Evolutionary conservation across 208 protist genomes (phyloP), one percentile per base, ranked within the genome.

Genomic region (Trichomonas tenax): DNA sequence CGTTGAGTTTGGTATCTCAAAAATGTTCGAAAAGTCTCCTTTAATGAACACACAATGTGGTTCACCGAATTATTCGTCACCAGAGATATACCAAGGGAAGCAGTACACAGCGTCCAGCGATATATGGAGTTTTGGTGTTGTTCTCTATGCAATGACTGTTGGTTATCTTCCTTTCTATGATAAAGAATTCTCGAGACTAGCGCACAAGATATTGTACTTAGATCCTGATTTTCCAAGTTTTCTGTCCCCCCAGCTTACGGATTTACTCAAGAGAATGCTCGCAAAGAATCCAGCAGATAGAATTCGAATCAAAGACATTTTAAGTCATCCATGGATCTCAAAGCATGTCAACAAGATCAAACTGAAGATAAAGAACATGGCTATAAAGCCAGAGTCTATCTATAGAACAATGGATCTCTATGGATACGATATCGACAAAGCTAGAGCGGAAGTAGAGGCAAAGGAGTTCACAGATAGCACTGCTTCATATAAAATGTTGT

Each of bases 1-100:
- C 21, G 11, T 2, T 38, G 98, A 99, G 97, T 99, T 99, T 97
- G 98, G 98, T n/a, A 98, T 99, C 0, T 98, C 98, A 9, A 97
- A 98, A 96, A 95, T 99, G 63, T 96, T 98, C 41, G 98, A 98
- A 97, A 98, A 98, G 90, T 98, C 98, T 4, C 98, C 99, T 96
- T 97, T 98, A 49, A 99, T 99, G 45, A 97, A 45, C 14, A 96
- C 82, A 36, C 96, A 96, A 10, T 96, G 84, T 84, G 96, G 96
- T 40, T 95, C 96, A 58, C 82, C 82, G 15, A 63, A 49, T 84
- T 96, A 96, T 45, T 40, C 96, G 17, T 26, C 96, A 15, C 96
- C 96, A 40, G 96, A 96, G 38, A 41, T 96, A 40, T 36, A 36
- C 11, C 2, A 36, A 46, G 82, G 40, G 14, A n/a, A 89, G 48